phyloP scores from a whole-genome alignment of 1,284 basidiomycete genomes.

The Phenoliferia sp. region DNA sequence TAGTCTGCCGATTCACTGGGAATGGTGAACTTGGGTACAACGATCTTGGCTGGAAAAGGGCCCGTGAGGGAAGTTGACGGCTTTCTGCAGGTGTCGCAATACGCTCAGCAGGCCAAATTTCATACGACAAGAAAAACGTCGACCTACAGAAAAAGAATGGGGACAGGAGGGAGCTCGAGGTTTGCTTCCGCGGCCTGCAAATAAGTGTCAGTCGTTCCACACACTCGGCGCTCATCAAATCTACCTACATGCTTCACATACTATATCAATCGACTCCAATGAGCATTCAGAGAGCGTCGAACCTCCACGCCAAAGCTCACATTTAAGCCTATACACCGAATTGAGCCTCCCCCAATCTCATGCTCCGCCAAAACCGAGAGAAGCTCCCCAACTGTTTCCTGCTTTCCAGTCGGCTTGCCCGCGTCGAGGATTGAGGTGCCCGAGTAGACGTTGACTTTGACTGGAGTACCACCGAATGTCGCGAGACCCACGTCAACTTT shows the following conservation, averaged over 20 bases:
- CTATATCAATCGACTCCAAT: background rate
- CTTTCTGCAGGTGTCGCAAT: conserved; percentile 15
- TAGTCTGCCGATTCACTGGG: conserved; percentile 36
- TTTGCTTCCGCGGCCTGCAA: conserved; percentile 42
- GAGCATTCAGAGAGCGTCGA: background rate
- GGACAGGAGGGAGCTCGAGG: conserved; percentile 31
- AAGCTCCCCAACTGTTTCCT: conserved; percentile 36
- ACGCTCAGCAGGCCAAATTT: background rate
- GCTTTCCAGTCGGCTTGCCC: conserved; percentile 40
- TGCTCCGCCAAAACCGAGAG: conserved; percentile 40
- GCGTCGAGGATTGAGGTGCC: conserved; percentile 37
- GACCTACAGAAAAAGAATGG: conserved; percentile 32
- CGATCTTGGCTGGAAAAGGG: conserved; percentile 21
- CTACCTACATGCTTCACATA: background rate
- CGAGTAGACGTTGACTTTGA: conserved; percentile 17
- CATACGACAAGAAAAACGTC: background rate
- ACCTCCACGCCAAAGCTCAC: conserved; percentile 2
- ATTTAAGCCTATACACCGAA: conserved; percentile 25
- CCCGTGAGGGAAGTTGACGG: conserved; percentile 30
- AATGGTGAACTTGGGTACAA: conserved; percentile 29
- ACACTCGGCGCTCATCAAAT: background rate
- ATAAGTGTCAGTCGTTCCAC: conserved; percentile 36
- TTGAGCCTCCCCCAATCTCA: conserved; percentile 33
- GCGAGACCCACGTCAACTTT: conserved; percentile 45
- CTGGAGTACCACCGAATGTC: conserved; percentile 26